Conservation (phyloP, 2,329 filamentous ascomycete genomes). For the Botryotinia calthae region DNA sequence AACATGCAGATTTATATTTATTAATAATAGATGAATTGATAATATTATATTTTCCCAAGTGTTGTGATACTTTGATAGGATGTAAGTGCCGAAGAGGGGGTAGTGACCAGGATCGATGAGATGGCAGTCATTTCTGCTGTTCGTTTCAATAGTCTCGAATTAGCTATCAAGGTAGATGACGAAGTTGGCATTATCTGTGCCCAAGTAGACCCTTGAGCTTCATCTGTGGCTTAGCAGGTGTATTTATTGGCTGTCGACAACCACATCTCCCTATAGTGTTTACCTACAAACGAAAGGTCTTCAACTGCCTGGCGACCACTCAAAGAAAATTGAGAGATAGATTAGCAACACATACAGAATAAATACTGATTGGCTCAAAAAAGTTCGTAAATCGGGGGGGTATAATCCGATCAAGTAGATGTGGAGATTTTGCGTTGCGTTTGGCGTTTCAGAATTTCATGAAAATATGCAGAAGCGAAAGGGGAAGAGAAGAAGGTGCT, state of each 20-base stretch:
- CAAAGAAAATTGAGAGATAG: background rate
- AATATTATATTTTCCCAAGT: background rate
- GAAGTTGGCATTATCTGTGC: background rate
- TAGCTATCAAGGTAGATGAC: background rate
- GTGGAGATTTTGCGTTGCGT: constrained; percentile 3
- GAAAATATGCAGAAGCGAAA: background rate
- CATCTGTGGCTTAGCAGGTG: background rate
- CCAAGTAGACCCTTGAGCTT: constrained; percentile 11
- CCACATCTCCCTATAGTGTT: background rate
- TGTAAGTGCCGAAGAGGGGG: background rate
- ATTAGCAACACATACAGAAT: background rate
- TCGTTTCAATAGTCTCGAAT: background rate
- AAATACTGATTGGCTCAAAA: background rate
- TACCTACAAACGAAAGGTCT: background rate
- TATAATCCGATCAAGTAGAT: background rate
- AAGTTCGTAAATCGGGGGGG: background rate
- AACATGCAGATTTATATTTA: constrained; percentile 8
- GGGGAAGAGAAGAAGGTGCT: background rate
- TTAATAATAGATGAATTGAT: background rate
- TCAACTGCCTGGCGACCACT: background rate
- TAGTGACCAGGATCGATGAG: background rate
- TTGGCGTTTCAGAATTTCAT: background rate
- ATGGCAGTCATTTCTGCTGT: background rate
- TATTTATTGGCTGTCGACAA: background rate
- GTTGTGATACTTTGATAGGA: background rate